phyloP scores from a whole-genome alignment of 768 basidiomycete species.

The Lactifluus piperatus region DNA sequence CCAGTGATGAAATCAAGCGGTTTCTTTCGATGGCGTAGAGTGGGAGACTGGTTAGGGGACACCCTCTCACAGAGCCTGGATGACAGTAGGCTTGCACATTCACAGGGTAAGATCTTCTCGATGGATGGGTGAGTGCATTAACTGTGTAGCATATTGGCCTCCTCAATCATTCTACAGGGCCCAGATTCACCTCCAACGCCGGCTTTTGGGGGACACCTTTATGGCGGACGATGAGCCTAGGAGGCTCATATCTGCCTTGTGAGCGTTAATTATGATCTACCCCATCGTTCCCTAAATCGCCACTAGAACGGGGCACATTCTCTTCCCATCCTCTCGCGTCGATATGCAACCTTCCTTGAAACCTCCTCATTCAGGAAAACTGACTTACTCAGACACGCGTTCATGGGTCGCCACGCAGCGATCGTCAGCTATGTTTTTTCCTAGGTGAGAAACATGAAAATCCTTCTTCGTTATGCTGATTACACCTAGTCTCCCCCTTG shows the following conservation, averaged over 20 bases:
- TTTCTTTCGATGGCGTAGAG: slow-evolving; percentile 52
- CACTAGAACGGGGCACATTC: slow-evolving; percentile 50
- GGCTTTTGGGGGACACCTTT: background rate
- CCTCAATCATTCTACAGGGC: background rate
- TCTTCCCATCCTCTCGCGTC: slow-evolving; percentile 30
- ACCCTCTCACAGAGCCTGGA: slow-evolving; percentile 29
- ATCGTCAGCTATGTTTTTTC: slow-evolving; percentile 34
- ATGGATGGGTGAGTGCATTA: slow-evolving; percentile 28
- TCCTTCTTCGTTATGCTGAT: background rate
- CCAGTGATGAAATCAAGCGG: slow-evolving; percentile 38
- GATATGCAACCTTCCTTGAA: background rate
- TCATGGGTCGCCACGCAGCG: slow-evolving; percentile 35
- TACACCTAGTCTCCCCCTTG: slow-evolving; percentile 12
- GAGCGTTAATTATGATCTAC: background rate
- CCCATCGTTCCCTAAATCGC: slow-evolving; percentile 6
- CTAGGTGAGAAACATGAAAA: slow-evolving; percentile 33
- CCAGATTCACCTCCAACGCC: slow-evolving; percentile 1
- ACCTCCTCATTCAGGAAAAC: slow-evolving; percentile 21
- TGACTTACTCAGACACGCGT: slow-evolving; percentile 34
- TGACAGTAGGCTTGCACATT: slow-evolving; percentile 33
- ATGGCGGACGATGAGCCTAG: background rate
- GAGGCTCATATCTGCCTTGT: slow-evolving; percentile 12
- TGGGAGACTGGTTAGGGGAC: slow-evolving; percentile 49
- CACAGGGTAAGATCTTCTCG: slow-evolving; percentile 29
- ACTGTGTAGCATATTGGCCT: background rate